A percentile compares a stretch with the other conserved stretches of the same genome.
Conservation (phyloP, 257 asterid species). For the Lithospermum erythrorhizon region DNA sequence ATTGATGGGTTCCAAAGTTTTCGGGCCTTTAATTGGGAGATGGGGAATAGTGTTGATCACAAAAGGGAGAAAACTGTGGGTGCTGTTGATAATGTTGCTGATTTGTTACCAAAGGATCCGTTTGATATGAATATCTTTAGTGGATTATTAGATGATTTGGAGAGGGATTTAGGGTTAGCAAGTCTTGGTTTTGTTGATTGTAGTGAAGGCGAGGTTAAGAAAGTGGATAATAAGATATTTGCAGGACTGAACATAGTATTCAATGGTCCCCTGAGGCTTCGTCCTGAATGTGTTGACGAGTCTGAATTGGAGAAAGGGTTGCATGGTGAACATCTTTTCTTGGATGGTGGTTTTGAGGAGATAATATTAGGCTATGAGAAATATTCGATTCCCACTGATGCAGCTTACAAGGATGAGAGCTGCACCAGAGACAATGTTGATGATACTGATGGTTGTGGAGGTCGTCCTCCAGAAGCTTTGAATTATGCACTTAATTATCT, state of each 20-base stretch:
- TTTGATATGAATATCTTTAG: slow-evolving; percentile 40
- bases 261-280: slow-evolving; percentile 21
- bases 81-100: slow-evolving; percentile 31
- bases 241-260: slow-evolving; percentile 28
- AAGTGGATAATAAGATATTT: slow-evolving; percentile 19
- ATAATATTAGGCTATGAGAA: slow-evolving; percentile 37
- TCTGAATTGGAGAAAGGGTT: slow-evolving; percentile 16
- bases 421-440: slow-evolving; percentile 5
- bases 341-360: slow-evolving; percentile 23
- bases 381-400: slow-evolving; percentile 18
- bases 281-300: slow-evolving; percentile 11
- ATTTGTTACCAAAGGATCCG: slow-evolving; percentile 63
- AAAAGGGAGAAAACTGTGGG: slow-evolving; percentile 21
- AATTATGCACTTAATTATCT: slow-evolving; percentile 47
- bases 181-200: slow-evolving; percentile 27
- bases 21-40: slow-evolving; percentile 9
- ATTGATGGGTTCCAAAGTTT: slow-evolving; percentile 20
- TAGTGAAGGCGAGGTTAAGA: slow-evolving; percentile 24
- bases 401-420: slow-evolving; percentile 10
- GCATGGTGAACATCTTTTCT: slow-evolving; percentile 10
- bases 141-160: slow-evolving; percentile 38
- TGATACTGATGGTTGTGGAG: slow-evolving; percentile 16
- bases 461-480: slow-evolving; percentile 43
- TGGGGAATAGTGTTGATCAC: slow-evolving; percentile 6
- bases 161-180: slow-evolving; percentile 22